phyloP scores from a whole-genome alignment of 116 monocot genomes.

The Cymodocea nodosa region DNA sequence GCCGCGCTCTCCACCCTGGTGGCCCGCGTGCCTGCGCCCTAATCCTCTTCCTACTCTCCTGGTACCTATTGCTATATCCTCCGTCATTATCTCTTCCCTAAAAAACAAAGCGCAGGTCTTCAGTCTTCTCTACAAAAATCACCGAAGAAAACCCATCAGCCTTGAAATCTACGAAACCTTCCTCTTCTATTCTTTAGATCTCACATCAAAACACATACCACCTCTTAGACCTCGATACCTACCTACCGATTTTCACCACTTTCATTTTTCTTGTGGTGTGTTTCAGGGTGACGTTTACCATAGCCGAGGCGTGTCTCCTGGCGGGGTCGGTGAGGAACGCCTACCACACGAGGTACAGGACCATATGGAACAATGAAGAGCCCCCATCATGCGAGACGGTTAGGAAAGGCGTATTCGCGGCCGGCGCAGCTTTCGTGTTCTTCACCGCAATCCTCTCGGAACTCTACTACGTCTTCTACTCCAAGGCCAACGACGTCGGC shows the following conservation, averaged over 20 bases:
- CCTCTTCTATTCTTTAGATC: too few relatives aligned
- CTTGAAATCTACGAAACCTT: too few relatives aligned
- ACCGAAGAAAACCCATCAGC: too few relatives aligned
- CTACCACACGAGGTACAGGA: conserved; percentile 47
- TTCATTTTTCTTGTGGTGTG: not conserved
- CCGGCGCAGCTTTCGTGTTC: conserved; percentile 68
- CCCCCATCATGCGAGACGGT: conserved; percentile 47
- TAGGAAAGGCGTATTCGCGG: conserved; percentile 64
- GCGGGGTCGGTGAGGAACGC: conserved; percentile 77
- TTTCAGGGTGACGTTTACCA: conserved; percentile 57
- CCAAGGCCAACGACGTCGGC: conserved; percentile 23
- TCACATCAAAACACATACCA: too few relatives aligned
- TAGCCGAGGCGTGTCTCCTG: conserved; percentile 74
- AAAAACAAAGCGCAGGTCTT: too few relatives aligned
- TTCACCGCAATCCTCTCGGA: conserved; percentile 51
- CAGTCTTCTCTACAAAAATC: too few relatives aligned
- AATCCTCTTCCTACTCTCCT: conserved; percentile 52
- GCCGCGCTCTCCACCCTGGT: conserved; percentile 49
- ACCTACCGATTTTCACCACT: too few relatives aligned
- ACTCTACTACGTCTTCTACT: conserved; percentile 35
- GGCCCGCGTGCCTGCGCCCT: conserved; percentile 79
- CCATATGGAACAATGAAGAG: conserved; percentile 3
- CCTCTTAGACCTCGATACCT: too few relatives aligned
- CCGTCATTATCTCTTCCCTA: too few relatives aligned
- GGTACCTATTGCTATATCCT: conserved; percentile 21